Percentiles rank a stretch among this genome's conserved stretches.
Evolutionary conservation across 2,329 filamentous ascomycete genomes (phyloP).

Genomic region (Sclerotiophoma versabilis): DNA sequence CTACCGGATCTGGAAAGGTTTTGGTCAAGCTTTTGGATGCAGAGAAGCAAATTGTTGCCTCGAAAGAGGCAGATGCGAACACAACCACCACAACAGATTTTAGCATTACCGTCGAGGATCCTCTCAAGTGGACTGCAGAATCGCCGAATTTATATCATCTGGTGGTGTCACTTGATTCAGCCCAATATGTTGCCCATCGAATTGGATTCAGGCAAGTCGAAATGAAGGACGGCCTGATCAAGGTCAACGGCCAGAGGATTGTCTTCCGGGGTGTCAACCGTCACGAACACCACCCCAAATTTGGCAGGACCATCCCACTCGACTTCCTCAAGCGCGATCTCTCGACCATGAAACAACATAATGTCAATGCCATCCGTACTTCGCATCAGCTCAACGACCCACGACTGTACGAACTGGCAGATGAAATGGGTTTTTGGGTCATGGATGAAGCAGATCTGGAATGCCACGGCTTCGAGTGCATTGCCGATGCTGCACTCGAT

Average conservation of each 20-base stretch:
- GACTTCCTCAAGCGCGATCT: constrained; percentile 69
- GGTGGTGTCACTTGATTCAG: constrained; percentile 52
- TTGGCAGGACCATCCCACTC: constrained; percentile 68
- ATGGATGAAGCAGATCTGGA: constrained; percentile 64
- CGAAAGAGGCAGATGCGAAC: constrained; percentile 21
- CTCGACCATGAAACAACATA: constrained; percentile 72
- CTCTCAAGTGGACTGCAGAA: constrained; percentile 73
- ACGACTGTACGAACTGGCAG: constrained; percentile 65
- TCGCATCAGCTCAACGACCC: constrained; percentile 73
- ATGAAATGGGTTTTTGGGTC: constrained; percentile 72
- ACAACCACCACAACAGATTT: constrained; percentile 31
- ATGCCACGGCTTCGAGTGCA: constrained; percentile 54
- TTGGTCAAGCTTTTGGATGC: constrained; percentile 56
- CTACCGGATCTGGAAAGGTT: constrained; percentile 52
- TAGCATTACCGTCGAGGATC: constrained; percentile 58
- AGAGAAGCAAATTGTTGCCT: constrained; percentile 35
- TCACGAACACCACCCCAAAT: constrained; percentile 72
- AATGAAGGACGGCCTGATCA: constrained; percentile 65
- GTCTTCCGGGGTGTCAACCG: constrained; percentile 71
- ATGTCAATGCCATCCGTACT: constrained; percentile 73
- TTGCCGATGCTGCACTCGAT: constrained; percentile 39
- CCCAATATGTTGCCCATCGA: constrained; percentile 58
- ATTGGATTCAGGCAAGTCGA: constrained; percentile 72
- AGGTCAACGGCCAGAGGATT: constrained; percentile 68
- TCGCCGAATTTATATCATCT: constrained; percentile 67